Evolutionary conservation across 2,329 filamentous ascomycete species (phyloP).

Genomic region (Exophiala sp.): DNA sequence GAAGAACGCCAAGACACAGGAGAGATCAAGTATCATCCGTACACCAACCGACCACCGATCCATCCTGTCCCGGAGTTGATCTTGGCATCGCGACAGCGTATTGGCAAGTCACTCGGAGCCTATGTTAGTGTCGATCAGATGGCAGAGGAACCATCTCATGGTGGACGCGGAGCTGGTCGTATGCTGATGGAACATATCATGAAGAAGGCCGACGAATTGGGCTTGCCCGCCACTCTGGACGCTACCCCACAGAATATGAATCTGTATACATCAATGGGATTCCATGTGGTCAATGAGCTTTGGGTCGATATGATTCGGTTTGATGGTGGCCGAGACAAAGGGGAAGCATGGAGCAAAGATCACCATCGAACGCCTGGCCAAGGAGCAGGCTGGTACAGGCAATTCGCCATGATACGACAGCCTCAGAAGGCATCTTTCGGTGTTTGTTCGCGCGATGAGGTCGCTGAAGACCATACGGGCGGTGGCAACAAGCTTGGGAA

Average conservation of each 20-base stretch:
- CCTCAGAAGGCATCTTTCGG: background rate
- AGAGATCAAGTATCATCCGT: background rate
- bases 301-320: slow-evolving; percentile 17
- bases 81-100: background rate
- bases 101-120: background rate
- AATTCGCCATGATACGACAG: slow-evolving; percentile 12
- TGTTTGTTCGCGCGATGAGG: too few relatives aligned
- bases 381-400: slow-evolving; percentile 10
- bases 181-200: slow-evolving; percentile 13
- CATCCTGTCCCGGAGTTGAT: slow-evolving; percentile 6
- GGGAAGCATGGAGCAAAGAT: slow-evolving; percentile 9
- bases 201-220: slow-evolving; percentile 7
- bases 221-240: slow-evolving; percentile 11
- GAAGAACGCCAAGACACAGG: background rate
- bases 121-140: slow-evolving; percentile 19
- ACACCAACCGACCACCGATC: slow-evolving; percentile 2
- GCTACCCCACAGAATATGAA: slow-evolving; percentile 12
- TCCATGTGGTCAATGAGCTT: slow-evolving; percentile 3
- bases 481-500: too few relatives aligned
- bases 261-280: slow-evolving; percentile 16
- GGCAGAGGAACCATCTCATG: slow-evolving; percentile 13
- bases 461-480: too few relatives aligned
- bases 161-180: slow-evolving; percentile 15
- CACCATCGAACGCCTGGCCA: background rate
- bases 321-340: slow-evolving; percentile 10